Evolutionary conservation across 2,329 filamentous ascomycete species (phyloP).

Genomic region (Chlorencoelia australis): DNA sequence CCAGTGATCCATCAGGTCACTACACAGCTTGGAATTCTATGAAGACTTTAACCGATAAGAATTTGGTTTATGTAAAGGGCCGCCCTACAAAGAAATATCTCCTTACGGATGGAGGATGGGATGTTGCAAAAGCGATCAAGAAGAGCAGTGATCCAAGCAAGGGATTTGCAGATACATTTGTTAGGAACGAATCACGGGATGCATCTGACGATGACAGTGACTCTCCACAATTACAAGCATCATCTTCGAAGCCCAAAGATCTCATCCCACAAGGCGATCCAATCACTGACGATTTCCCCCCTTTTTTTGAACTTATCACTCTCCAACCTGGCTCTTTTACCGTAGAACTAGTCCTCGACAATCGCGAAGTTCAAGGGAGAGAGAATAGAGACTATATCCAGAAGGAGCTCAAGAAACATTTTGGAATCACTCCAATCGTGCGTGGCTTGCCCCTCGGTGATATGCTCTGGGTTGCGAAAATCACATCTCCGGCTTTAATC

Average conservation of each 20-base stretch:
- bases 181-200: too few relatives aligned
- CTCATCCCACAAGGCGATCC: slow-evolving; percentile 21
- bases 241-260: slow-evolving; percentile 5
- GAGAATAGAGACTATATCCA: slow-evolving; percentile 70
- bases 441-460: slow-evolving; percentile 65
- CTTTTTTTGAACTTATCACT: slow-evolving; percentile 44
- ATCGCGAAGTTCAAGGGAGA: slow-evolving; percentile 62
- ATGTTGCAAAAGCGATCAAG: slow-evolving; percentile 56
- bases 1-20: slow-evolving; percentile 55
- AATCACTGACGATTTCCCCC: slow-evolving; percentile 15
- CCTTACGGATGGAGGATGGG: slow-evolving; percentile 70
- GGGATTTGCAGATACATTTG: slow-evolving; percentile 12
- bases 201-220: slow-evolving; percentile 10
- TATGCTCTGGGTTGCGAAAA: slow-evolving; percentile 69
- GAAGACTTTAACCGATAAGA: slow-evolving; percentile 63
- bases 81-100: slow-evolving; percentile 58
- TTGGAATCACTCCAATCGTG: slow-evolving; percentile 50
- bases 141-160: slow-evolving; percentile 29
- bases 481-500: too few relatives aligned
- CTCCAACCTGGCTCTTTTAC: slow-evolving; percentile 58
- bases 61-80: slow-evolving; percentile 62
- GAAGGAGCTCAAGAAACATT: slow-evolving; percentile 57
- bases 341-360: slow-evolving; percentile 63
- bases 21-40: slow-evolving; percentile 80
- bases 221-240: slow-evolving; percentile 1